Evolutionary conservation across 192 early-diverging fungal species (phyloP).

Genomic region (Thoreauomyces humboldtii): DNA sequence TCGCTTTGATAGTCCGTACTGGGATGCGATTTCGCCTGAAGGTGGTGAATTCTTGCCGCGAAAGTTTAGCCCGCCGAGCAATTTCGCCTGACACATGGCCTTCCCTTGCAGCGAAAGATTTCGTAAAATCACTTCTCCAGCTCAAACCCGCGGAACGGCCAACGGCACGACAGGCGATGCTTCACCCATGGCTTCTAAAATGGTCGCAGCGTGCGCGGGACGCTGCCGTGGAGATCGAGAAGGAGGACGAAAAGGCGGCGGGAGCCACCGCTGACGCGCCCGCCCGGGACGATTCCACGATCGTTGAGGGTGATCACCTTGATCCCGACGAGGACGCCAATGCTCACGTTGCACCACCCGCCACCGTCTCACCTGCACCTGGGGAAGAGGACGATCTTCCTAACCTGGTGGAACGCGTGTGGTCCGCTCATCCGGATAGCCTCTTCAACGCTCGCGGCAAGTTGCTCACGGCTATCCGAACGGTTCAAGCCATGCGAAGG

Average conservation of each 20-base stretch:
- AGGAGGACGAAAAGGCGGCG: neutral
- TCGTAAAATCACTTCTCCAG: constrained; percentile 37
- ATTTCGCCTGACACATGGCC: too few species aligned
- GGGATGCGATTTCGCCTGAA: constrained; percentile 64
- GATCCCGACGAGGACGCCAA: neutral
- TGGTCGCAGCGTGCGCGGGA: constrained; percentile 5
- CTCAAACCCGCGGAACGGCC: constrained; percentile 42
- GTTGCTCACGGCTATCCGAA: constrained; percentile 12
- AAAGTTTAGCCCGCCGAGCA: too few species aligned
- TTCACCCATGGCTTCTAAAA: constrained; percentile 30
- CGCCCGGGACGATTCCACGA: too few species aligned
- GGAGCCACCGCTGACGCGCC: too few species aligned
- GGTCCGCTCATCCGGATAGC: constrained; percentile 10
- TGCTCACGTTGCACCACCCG: neutral
- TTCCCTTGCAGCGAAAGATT: constrained; percentile 48
- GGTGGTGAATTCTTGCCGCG: too few species aligned
- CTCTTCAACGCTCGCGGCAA: constrained; percentile 15
- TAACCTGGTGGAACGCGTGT: constrained; percentile 26
- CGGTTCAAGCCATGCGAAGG: constrained; percentile 18
- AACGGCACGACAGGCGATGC: constrained; percentile 32
- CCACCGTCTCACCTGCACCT: neutral
- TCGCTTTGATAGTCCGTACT: constrained; percentile 68
- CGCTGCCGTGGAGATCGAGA: neutral
- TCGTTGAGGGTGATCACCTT: too few species aligned
- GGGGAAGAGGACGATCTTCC: constrained; percentile 13